Base-by-base conservation (phyloP, 1,139 yeast species). In the Geotrichum macrosporum region DNA sequence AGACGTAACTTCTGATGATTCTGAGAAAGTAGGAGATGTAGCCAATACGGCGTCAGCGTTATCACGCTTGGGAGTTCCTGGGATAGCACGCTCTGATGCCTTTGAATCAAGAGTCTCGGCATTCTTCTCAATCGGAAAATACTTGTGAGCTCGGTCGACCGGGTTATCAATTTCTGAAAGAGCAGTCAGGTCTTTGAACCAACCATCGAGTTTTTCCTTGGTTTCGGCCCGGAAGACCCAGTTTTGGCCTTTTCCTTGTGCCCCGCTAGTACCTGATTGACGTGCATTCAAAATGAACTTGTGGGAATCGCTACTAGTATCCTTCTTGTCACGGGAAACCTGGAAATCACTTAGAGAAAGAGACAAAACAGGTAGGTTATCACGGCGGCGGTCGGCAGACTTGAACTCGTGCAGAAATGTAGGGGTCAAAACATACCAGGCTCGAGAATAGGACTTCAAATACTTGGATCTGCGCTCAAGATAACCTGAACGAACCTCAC, bases 371-470 rank as follows among this genome's bases (percentile, higher is more conserved):
- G 98, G 98, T 13, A 74, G 64, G 49, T 84, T 78, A 63, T 89
- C 96, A 59, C 77, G 83, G 57, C 81, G 83, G 47, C 95, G 75
- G 65, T 88, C 96, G 8, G 79, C 68, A 1, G 88, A 72, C 69
- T 88, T 89, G 67, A 92, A 86, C 67, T 92, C 98, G 64, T 92
- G 97, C 49, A 92, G 70, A 59, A 78, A 88, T 50, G 81, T 79
- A 50, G 96, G 84, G 1, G 98, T 88, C 55, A 92, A 72, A 24
- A 92, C 95, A 63, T 88, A 94, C 80, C 86, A 92, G 3, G 94
- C 95, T 56, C 81, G 77, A 5, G 95, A 80, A 66, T 88, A 94
- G 24, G 89, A 83, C 69, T 88, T 89, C 56, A 92, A 73, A 63
- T 80, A 88, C 70, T 89, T 92, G 2, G 96, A 84, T 58, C 95